A percentile compares a stretch with the other conserved stretches of the same genome.
Evolutionary conservation across 2,329 filamentous ascomycete species (phyloP).

Genomic region (Fusarium bulbicola): DNA sequence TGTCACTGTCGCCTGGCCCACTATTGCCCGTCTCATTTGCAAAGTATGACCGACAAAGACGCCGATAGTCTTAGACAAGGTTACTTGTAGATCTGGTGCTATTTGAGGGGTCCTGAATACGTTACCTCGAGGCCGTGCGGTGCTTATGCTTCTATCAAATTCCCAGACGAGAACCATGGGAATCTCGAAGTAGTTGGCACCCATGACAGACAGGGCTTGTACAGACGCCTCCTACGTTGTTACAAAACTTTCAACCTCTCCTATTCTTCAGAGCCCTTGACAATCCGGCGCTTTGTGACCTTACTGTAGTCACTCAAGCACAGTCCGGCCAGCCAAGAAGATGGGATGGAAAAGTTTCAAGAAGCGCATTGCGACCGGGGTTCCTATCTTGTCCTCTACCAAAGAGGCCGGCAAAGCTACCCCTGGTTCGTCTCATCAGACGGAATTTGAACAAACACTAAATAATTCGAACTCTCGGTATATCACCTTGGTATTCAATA

Average conservation of each 20-base stretch:
- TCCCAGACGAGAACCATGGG: background rate
- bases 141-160: conserved; percentile 11
- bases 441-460: conserved; percentile 18
- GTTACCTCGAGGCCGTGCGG: background rate
- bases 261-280: background rate
- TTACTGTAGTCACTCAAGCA: background rate
- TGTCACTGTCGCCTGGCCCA: conserved; percentile 38
- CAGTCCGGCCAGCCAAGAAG: conserved; percentile 16
- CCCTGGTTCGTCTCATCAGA: conserved; percentile 21
- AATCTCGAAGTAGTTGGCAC: background rate
- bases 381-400: conserved; percentile 45
- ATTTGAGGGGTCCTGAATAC: conserved; percentile 31
- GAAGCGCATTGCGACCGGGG: conserved; percentile 47
- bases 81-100: conserved; percentile 24
- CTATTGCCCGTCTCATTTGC: conserved; percentile 44
- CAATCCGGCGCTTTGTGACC: background rate
- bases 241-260: background rate
- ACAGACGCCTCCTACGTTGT: background rate
- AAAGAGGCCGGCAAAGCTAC: conserved; percentile 41
- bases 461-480: conserved; percentile 43
- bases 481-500: conserved; percentile 29
- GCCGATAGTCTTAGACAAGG: conserved; percentile 49
- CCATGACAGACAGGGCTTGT: conserved; percentile 7
- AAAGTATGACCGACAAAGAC: conserved; percentile 51
- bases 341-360: conserved; percentile 54